phyloP scores from a whole-genome alignment of 1,139 yeast genomes.

The Sugiyamaella castrensis region DNA sequence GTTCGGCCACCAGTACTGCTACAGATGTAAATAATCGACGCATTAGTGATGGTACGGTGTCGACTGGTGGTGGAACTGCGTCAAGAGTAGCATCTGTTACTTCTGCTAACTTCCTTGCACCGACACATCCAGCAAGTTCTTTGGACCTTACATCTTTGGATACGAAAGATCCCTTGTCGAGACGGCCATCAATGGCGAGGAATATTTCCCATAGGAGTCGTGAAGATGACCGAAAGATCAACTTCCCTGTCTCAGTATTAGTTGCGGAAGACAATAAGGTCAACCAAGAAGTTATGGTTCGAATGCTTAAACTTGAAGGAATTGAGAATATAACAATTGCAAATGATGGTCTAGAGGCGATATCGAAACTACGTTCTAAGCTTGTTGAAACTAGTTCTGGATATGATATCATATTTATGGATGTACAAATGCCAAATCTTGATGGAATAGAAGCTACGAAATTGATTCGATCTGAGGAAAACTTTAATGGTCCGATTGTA shows the following conservation, averaged over 20 bases:
- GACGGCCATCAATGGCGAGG: constrained; percentile 26
- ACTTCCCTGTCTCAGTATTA: constrained; percentile 51
- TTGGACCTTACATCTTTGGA: too few species aligned
- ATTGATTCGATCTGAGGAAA: constrained; percentile 59
- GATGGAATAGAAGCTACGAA: constrained; percentile 85
- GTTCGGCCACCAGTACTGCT: constrained; percentile 4
- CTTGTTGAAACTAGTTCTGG: constrained; percentile 39
- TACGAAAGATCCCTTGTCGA: not conserved
- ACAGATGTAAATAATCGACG: not conserved
- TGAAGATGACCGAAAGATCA: constrained; percentile 26
- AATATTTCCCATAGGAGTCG: constrained; percentile 25
- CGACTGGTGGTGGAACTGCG: not conserved
- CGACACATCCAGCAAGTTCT: too few species aligned
- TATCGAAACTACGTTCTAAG: constrained; percentile 48
- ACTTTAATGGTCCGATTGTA: constrained; percentile 69
- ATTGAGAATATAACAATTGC: constrained; percentile 71
- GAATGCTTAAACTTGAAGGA: constrained; percentile 88
- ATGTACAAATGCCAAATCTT: constrained; percentile 92
- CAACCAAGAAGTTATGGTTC: constrained; percentile 86
- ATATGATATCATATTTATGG: constrained; percentile 85
- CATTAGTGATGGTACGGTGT: not conserved
- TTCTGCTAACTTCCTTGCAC: too few species aligned
- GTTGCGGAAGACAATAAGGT: constrained; percentile 96
- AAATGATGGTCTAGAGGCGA: constrained; percentile 88
- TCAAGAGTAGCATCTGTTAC: not conserved